phyloP scores from a whole-genome alignment of 768 basidiomycete species.

The Xerocomus spinulosus region DNA sequence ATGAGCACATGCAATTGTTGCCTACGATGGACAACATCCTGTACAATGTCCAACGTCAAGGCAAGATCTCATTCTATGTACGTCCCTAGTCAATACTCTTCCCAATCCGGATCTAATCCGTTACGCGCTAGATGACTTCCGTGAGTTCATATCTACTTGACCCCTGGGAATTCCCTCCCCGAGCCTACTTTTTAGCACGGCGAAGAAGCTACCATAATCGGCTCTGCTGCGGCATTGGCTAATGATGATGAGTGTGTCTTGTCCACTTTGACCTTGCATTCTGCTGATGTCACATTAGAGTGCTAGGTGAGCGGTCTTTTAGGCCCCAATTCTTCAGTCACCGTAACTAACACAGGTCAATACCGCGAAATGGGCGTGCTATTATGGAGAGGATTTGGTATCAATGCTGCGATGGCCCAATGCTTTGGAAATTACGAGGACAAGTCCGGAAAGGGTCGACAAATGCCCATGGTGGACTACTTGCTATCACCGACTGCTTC shows the following conservation, averaged over 20 bases:
- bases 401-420: conserved; percentile 84
- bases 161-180: conserved; percentile 1
- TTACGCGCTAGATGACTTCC: conserved; percentile 67
- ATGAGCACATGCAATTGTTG: conserved; percentile 73
- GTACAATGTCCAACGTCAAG: conserved; percentile 91
- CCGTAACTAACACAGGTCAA: conserved; percentile 51
- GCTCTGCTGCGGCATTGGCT: conserved; percentile 82
- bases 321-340: neutral
- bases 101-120: conserved; percentile 4
- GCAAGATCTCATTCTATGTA: conserved; percentile 89
- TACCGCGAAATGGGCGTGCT: conserved; percentile 92
- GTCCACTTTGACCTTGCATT: neutral
- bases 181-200: conserved; percentile 52
- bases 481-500: neutral
- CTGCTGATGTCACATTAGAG: conserved; percentile 39
- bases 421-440: conserved; percentile 88
- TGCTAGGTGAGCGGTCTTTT: conserved; percentile 51
- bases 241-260: conserved; percentile 74
- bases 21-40: conserved; percentile 85
- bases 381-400: conserved; percentile 77
- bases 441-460: conserved; percentile 74
- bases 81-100: conserved; percentile 24
- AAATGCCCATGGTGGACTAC: conserved; percentile 82
- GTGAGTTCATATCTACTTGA: conserved; percentile 41
- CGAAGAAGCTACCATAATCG: conserved; percentile 87